Conservation (phyloP, 352 stramenopile genomes). For the Pythium brachiatum region DNA sequence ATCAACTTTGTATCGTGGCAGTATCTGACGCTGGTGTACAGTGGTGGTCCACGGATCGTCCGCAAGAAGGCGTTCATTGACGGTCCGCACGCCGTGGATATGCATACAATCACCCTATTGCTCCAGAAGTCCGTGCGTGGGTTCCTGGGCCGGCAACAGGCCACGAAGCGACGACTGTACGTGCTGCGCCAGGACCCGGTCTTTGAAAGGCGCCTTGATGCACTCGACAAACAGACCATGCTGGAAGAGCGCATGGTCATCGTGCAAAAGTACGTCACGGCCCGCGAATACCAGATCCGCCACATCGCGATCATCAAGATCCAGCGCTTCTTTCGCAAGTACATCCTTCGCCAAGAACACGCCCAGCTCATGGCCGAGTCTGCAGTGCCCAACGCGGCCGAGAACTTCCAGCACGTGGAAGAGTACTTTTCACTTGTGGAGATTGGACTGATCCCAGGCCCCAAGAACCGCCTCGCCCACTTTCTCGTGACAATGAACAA, state of each 20-base stretch:
- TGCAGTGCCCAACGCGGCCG: constrained; percentile 39
- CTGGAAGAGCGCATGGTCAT: constrained; percentile 38
- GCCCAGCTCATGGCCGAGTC: constrained; percentile 55
- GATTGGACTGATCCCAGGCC: constrained; percentile 45
- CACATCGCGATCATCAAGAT: constrained; percentile 52
- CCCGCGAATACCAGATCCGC: constrained; percentile 56
- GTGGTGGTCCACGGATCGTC: constrained; percentile 43
- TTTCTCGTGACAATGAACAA: constrained; percentile 65
- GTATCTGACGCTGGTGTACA: constrained; percentile 48
- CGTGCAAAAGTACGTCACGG: constrained; percentile 52
- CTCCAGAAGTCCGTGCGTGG: constrained; percentile 52
- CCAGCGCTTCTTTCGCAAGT: constrained; percentile 49
- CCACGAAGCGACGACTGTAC: constrained; percentile 19
- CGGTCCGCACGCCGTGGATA: constrained; percentile 31
- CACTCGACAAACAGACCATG: constrained; percentile 20
- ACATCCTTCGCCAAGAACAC: constrained; percentile 46
- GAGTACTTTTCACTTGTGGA: constrained; percentile 69
- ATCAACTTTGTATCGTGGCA: constrained; percentile 54
- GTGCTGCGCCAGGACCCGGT: constrained; percentile 31
- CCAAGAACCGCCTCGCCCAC: constrained; percentile 42
- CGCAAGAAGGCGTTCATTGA: constrained; percentile 51
- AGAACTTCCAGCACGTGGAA: constrained; percentile 47
- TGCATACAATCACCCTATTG: constrained; percentile 31
- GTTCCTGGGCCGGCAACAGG: constrained; percentile 39
- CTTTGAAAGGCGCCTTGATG: constrained; percentile 22